Conservation (phyloP, 1,139 yeast species). For the Yamadazyma oceani region DNA sequence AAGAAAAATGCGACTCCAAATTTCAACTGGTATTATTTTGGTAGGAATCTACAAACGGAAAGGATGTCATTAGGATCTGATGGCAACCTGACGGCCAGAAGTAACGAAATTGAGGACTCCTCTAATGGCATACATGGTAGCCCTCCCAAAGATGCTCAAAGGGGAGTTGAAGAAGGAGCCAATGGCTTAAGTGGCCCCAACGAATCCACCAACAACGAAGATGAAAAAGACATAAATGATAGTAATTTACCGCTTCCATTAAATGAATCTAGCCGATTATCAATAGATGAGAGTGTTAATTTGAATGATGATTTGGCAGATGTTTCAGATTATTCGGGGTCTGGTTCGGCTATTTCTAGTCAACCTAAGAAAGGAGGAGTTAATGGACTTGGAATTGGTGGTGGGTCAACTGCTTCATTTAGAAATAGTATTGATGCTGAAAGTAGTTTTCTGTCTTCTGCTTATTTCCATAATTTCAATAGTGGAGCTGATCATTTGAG, state of each 20-base stretch:
- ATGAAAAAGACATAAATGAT: background rate
- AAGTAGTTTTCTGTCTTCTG: constrained; percentile 33
- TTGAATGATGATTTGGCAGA: constrained; percentile 40
- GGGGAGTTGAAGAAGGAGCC: too few relatives aligned
- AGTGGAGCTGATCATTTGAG: constrained; percentile 20
- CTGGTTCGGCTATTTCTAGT: constrained; percentile 12
- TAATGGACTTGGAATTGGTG: background rate
- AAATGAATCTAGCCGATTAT: constrained; percentile 20
- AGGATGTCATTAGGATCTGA: too few relatives aligned
- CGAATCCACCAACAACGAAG: background rate
- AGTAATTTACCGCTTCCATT: constrained; percentile 10
- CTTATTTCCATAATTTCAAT: constrained; percentile 28
- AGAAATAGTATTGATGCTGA: constrained; percentile 42
- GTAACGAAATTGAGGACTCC: too few relatives aligned
- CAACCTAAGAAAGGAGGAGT: constrained; percentile 13
- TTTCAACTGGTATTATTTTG: constrained; percentile 4
- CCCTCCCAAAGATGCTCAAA: too few relatives aligned
- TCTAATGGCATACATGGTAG: too few relatives aligned
- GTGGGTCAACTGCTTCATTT: constrained; percentile 26
- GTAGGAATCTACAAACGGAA: constrained; percentile 5
- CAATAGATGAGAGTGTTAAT: constrained; percentile 33
- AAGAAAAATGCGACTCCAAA: background rate
- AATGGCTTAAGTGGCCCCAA: too few relatives aligned
- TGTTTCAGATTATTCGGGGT: constrained; percentile 15
- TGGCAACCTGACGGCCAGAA: background rate